Evolutionary conservation across 2,329 filamentous ascomycete species (phyloP), one percentile per base, ranked within the genome.

Genomic region (Exophiala mesophila): DNA sequence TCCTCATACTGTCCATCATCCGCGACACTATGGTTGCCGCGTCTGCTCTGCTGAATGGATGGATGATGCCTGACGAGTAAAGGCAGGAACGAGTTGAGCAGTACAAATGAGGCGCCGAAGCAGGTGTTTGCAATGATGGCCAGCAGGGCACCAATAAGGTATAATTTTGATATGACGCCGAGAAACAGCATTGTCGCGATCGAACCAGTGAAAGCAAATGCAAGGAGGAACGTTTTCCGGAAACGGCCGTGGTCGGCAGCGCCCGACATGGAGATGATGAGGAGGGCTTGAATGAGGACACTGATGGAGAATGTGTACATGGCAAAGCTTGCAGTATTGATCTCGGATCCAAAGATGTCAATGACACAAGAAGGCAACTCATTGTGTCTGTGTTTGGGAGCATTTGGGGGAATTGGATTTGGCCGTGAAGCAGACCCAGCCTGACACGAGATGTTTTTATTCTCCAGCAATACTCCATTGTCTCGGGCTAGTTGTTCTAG

Each of bases 261-360:
- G 41, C 87, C 92, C 59, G 88, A 95, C 73, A 98, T 95, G 59
- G 88, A 94, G 51, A 98, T 88, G 31, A 98, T 94, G 20, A 97
- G 69, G 19, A 97, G 66, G 1, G 89, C 85, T 63, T 98, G 92
- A 8, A 96, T 64, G 15, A 96, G 65, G 1, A 98, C 92, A 61
- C 87, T 94, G 58, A 94, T 72, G 44, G 88, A 94, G 65, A 98
- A 98, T 2, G 88, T 96, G 67, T 97, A 97, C 88, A 97, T 94
- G 61, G 88, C 90, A 63, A 97, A 96, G 63, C 86, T 94, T 24
- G 90, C 89, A 1, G 90, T 96, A 65, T 97, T 97, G 67, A 98
- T 83, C 58, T 94, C 83, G 46, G 85, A 64, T 4, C 90, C 90
- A 17, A 94, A 69, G 4, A 97, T 71, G 51, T 83, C 78, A 45